Percentiles rank a stretch among this genome's conserved stretches.
Conservation (phyloP, 306 rosid species). For the Quercus engelmannii region DNA sequence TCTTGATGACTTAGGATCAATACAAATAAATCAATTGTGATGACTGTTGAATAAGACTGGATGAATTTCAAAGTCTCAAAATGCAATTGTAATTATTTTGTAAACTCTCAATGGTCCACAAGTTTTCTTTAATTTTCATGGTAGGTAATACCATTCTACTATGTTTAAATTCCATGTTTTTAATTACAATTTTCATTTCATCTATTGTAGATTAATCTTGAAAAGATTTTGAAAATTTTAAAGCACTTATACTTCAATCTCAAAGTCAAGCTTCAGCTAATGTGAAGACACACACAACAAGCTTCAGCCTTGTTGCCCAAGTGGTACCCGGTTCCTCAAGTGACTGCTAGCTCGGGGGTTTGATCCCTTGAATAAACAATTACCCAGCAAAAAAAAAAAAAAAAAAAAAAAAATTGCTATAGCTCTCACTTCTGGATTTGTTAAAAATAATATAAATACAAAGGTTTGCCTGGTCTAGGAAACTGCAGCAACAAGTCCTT, state of each 20-base stretch:
- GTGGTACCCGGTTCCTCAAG: too few species aligned
- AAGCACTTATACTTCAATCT: neutral
- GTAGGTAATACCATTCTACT: neutral
- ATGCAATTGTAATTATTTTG: neutral
- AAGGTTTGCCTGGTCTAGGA: neutral
- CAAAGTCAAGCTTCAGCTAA: neutral
- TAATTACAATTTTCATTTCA: slow-evolving; percentile 3
- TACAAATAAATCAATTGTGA: neutral
- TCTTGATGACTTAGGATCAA: neutral
- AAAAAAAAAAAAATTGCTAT: neutral
- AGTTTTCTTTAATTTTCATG: neutral
- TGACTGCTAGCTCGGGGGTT: too few species aligned
- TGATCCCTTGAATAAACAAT: too few species aligned
- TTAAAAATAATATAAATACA: neutral
- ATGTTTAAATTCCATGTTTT: neutral
- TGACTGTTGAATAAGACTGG: neutral
- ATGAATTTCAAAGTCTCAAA: neutral
- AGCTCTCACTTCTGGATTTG: neutral
- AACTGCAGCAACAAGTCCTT: slow-evolving; percentile 3
- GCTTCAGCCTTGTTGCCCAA: too few species aligned
- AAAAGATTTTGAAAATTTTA: neutral
- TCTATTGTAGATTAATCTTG: slow-evolving; percentile 9
- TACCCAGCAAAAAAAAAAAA: too few species aligned
- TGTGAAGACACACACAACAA: neutral
- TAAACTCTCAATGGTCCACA: neutral